Conservation (phyloP, 805 yeast genomes). For the Yarrowia sp. region DNA sequence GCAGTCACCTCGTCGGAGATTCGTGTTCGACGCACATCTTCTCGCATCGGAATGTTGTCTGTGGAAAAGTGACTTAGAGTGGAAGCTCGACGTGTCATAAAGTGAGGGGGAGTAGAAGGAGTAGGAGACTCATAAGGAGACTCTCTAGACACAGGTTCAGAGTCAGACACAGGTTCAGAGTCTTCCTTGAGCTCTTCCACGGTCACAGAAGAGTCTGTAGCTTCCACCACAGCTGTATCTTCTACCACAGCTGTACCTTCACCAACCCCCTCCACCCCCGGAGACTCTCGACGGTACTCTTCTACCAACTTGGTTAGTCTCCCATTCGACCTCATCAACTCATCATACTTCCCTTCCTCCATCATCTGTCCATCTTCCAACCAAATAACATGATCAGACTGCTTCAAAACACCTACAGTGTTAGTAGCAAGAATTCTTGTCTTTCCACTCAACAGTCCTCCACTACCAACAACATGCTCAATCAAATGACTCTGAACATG, state of each 20-base stretch:
- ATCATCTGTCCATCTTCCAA: conserved; percentile 58
- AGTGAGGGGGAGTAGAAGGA: conserved; percentile 23
- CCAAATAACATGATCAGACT: conserved; percentile 67
- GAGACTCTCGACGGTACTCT: conserved; percentile 1
- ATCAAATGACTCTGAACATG: conserved; percentile 76
- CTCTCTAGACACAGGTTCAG: not conserved
- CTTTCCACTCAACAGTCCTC: conserved; percentile 52
- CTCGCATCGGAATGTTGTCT: not conserved
- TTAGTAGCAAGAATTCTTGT: conserved; percentile 82
- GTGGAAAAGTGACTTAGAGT: conserved; percentile 29
- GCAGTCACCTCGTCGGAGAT: conserved; percentile 7
- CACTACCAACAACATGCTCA: conserved; percentile 60
- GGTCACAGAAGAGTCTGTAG: not conserved
- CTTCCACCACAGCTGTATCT: not conserved
- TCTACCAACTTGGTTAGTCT: not conserved
- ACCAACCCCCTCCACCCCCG: not conserved
- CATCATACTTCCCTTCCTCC: conserved; percentile 57
- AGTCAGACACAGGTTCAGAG: too few relatives aligned
- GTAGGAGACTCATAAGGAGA: not conserved
- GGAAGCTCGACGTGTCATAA: conserved; percentile 54
- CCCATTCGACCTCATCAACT: conserved; percentile 39
- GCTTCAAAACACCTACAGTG: conserved; percentile 65
- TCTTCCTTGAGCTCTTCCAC: not conserved
- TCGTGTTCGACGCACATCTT: conserved; percentile 7
- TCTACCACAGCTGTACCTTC: too few relatives aligned